These are phyloP conservation scores for Ophiostoma sp. DNA, from an alignment of 2,329 filamentous ascomycete genomes.

Conservation along the genomic window DNA sequence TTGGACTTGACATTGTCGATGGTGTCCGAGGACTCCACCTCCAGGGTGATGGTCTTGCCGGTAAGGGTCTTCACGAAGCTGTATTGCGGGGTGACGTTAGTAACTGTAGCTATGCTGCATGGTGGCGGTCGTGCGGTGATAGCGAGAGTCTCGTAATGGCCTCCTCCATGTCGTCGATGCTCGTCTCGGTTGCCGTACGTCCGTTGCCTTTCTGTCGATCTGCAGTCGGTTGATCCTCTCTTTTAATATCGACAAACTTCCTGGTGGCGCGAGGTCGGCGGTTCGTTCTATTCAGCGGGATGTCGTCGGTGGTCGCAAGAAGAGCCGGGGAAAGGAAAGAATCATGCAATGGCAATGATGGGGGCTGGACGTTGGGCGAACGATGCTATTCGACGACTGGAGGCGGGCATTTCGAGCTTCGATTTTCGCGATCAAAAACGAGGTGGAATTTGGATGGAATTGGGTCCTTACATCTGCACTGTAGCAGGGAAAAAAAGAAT, in stretches of 20 bases:
- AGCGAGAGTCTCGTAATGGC: neutral
- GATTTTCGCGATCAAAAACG: neutral
- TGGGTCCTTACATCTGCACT: slow-evolving; percentile 84
- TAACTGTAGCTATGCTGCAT: neutral
- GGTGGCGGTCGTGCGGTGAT: no score
- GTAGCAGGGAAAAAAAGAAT: slow-evolving; percentile 32
- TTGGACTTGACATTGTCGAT: slow-evolving; percentile 99
- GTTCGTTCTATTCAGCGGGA: neutral
- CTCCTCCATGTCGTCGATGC: neutral
- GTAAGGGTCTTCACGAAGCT: slow-evolving; percentile 99
- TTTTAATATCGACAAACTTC: neutral
- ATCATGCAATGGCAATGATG: neutral
- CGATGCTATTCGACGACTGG: neutral
- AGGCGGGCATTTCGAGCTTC: slow-evolving; percentile 7
- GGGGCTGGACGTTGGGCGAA: neutral
- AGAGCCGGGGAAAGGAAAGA: neutral
- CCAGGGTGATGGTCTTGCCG: slow-evolving; percentile 99
- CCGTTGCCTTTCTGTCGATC: neutral
- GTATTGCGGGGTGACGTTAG: slow-evolving; percentile 33
- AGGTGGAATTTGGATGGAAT: slow-evolving; percentile 11
- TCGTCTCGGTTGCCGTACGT: neutral
- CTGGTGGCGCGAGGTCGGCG: neutral
- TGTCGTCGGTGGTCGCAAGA: slow-evolving; percentile 5
- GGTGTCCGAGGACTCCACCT: slow-evolving; percentile 98
- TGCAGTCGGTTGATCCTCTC: neutral